A percentile compares a stretch with the other conserved stretches of the same genome.
These are phyloP conservation scores for Chimonanthus praecox DNA, from an alignment of 164 flowering plant species.

Conservation along the genomic window DNA sequence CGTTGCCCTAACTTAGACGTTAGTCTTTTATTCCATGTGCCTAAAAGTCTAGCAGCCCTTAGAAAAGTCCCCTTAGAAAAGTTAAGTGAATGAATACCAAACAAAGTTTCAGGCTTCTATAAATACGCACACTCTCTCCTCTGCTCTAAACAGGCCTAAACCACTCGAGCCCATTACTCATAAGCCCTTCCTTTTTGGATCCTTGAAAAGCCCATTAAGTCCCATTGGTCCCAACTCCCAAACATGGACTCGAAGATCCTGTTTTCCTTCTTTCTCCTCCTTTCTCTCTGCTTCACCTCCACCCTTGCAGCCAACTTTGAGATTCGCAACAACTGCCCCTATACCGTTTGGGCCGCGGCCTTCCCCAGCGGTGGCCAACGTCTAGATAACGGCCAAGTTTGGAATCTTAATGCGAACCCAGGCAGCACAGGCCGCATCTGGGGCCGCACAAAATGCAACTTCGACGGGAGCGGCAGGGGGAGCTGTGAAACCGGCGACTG, in stretches of 20 bases:
- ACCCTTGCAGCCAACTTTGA: neutral
- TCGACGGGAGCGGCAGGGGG: constrained; percentile 21
- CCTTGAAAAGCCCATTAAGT: neutral
- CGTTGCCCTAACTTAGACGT: too few relatives aligned
- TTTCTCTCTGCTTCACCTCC: neutral
- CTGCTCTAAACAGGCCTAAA: neutral
- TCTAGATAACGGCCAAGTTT: constrained; percentile 13
- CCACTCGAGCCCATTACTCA: neutral
- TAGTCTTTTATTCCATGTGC: too few relatives aligned
- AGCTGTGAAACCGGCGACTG: constrained; percentile 35
- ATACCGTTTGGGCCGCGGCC: constrained; percentile 8
- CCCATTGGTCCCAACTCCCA: neutral
- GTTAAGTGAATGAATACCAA: neutral
- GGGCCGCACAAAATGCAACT: constrained; percentile 30
- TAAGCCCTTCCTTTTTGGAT: neutral
- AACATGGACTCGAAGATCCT: neutral
- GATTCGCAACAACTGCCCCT: constrained; percentile 6
- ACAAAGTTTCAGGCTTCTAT: too few relatives aligned
- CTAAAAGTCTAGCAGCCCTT: neutral
- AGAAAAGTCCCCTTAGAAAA: neutral
- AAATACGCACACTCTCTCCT: neutral
- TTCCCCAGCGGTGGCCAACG: constrained; percentile 5
- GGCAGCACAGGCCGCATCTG: constrained; percentile 34
- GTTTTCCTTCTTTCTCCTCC: neutral
- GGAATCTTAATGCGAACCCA: constrained; percentile 13